Evolutionary conservation across 108 stramenopile species (phyloP), one percentile per base, ranked within the genome.

Genomic region (Nitzschia inconspicua): DNA sequence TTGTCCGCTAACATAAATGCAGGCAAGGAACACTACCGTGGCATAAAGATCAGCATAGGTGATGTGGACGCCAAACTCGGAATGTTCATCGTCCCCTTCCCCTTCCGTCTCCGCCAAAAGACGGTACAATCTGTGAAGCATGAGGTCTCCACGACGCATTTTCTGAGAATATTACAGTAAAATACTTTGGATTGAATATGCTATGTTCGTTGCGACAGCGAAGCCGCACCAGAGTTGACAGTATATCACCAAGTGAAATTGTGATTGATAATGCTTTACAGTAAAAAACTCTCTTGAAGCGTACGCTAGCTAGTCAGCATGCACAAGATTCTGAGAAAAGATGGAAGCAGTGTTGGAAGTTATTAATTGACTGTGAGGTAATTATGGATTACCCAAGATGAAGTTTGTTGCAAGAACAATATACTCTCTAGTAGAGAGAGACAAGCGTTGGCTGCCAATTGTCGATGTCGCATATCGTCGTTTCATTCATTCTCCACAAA

Each of bases 11-110:
- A 71, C 63, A 44, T 85, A 89, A 40, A 89, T 82, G 62, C 51
- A 47, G 10, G 78, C 69, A 13, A 89, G 51, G 66, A 84, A 89
- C 9, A 86, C 75, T 47, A 89, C 60, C 16, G 81, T 70, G 24
- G 70, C 50, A 48, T 84, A 89, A 40, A 89, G 54, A 55, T 89
- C 84, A 27, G 71, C 42, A 60, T 76, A 89, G 42, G 70, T 54
- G 34, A 89, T 89, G 68, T 86, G 88, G 10, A 83, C 79, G 26
- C 72, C 83, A 57, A 72, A 72, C 36, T 53, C 59, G 11, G 44
- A 49, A 39, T 67, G 66, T 16, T 27, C 44, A 18, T 62, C 68
- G 13, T 44, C 68, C 10, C 44, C 54, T 16, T 27, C 44, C 4
- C 54, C 68, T 24, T 44, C 68, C 10, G 32, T 46, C 5, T 11